Percentiles rank a stretch among this genome's conserved stretches.
phyloP scores from a whole-genome alignment of 73 alveolate genomes.

The Breviolum minutum region DNA sequence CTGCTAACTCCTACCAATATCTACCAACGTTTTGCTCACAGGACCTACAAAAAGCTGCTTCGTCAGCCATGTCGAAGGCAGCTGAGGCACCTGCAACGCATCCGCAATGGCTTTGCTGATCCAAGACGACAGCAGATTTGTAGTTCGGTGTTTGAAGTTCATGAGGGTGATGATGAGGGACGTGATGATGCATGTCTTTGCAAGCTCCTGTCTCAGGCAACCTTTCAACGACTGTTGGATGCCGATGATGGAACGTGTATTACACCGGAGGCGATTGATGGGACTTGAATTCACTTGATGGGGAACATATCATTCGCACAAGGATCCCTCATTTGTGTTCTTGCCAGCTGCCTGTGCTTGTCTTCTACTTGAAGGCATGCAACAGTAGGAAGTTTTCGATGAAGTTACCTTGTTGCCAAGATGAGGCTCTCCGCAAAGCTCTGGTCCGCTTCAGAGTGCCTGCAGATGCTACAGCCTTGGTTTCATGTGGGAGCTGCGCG shows the following conservation, averaged over 20 bases:
- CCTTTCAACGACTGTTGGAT: constrained; percentile 38
- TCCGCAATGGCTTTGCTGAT: not conserved
- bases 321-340: no score
- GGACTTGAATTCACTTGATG: no score
- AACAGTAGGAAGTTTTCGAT: no score
- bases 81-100: constrained; percentile 18
- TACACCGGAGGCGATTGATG: constrained; percentile 16
- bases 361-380: not conserved
- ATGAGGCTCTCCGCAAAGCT: constrained; percentile 63
- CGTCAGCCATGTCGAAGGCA: constrained; percentile 56
- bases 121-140: not conserved
- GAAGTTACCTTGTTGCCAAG: not conserved
- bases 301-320: no score
- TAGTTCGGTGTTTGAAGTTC: not conserved
- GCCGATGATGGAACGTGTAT: not conserved
- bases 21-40: not conserved
- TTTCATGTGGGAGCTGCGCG: no score
- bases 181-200: not conserved
- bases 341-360: no score
- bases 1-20: not conserved
- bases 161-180: not conserved
- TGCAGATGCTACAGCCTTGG: constrained; percentile 29
- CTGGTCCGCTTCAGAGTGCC: constrained; percentile 62
- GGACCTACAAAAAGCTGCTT: constrained; percentile 53
- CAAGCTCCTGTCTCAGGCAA: constrained; percentile 18